A percentile compares a stretch with the other conserved stretches of the same genome.
Conservation (phyloP, 108 stramenopile genomes). For the Cyclotella choctawhatcheeana region DNA sequence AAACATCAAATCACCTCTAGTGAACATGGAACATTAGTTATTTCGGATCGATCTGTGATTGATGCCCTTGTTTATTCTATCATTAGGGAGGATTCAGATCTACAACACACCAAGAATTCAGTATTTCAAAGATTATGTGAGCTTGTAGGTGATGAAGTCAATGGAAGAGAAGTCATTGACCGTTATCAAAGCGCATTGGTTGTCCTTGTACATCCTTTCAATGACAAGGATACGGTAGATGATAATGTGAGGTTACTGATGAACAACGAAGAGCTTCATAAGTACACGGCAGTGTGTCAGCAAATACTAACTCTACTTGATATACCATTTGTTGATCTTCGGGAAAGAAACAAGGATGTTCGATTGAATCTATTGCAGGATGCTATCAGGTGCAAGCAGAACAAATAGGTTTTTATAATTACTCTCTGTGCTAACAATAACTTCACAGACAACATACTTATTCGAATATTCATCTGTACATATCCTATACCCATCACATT, state of each 20-base stretch:
- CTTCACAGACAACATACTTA: background rate
- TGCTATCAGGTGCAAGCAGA: background rate
- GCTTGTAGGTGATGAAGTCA: background rate
- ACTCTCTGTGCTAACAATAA: no score
- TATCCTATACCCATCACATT: background rate
- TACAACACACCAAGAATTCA: background rate
- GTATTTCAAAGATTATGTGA: background rate
- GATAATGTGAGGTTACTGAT: constrained; percentile 2
- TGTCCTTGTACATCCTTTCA: background rate
- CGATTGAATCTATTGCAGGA: background rate
- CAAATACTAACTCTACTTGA: background rate
- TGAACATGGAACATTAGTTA: background rate
- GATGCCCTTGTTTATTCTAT: constrained; percentile 11
- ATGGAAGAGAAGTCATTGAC: background rate
- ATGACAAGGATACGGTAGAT: constrained; percentile 1
- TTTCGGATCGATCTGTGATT: constrained; percentile 12
- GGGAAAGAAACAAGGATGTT: background rate
- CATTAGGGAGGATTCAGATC: background rate
- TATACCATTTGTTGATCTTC: constrained; percentile 2
- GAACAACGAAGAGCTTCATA: background rate
- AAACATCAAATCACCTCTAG: no score
- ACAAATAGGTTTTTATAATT: background rate
- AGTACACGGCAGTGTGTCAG: background rate
- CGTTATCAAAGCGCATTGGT: constrained; percentile 5
- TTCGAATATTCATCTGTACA: background rate